Base-by-base conservation (phyloP, 1,139 yeast species). In the Trichomonascaceae sp. region DNA sequence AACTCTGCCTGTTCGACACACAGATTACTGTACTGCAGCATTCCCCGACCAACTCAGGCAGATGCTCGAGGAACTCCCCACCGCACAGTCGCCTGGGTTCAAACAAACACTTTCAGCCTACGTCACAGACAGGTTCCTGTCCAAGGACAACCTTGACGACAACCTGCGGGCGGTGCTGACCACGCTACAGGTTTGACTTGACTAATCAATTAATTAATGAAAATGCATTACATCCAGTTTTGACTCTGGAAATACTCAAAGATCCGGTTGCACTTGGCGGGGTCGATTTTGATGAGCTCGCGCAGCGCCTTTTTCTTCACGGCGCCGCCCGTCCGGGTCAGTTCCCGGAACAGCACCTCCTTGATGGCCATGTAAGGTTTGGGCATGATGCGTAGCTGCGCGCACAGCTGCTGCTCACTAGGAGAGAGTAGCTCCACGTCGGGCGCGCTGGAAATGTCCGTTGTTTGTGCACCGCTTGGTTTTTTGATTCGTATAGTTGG, bases 341-440 rank as follows among this genome's bases (percentile, higher is more conserved):
- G 74, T 52, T 87, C 96, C 46, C 92, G 72, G 65, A 89, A 84
- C 38, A 89, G 59, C n/a, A 85, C 76, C 52, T 84, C 93, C 52
- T 89, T 89, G 43, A 89, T 82, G 2, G 93, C 94, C 43, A 92
- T 62, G 51, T 87, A 89, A 2, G 97, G 94, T 53, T 89, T 89
- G 9, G 99, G 98, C 40, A 80, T 60, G 9, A 92, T 77, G 43
- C 93, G 73, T 42, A 89, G 64, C 32, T 76, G 81, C 4, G 87
- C 69, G 59, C 98, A 92, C 30, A 92, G 59, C 39, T 73, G 75
- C 52, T 79, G 89, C 54, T 89, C 99, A 42, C 81, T 95, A 17
- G 75, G 72, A 1, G 93, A 78, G 36, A 89, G 61, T 37, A 89
- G 60, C 32, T 82, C 87, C 43, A 71, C 81, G 52, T 89, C 97